Evolutionary conservation across 345 rosid genomes (phyloP).

Genomic region (Hibiscus mutabilis): DNA sequence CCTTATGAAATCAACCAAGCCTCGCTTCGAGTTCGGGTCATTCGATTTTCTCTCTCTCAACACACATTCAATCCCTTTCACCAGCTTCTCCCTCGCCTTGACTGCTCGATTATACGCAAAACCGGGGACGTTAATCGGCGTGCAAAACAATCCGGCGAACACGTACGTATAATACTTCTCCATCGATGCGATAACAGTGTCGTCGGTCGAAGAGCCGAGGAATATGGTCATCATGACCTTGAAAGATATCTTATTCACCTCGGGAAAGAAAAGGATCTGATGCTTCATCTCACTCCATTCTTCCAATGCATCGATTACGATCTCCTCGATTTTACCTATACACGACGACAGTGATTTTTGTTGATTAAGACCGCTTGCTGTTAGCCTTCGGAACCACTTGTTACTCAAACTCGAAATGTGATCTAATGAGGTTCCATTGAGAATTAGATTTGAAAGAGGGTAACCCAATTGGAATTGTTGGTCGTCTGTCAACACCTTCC

Average conservation of each 20-base stretch:
- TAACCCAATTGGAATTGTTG: conserved; percentile 15
- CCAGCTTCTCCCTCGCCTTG: conserved; percentile 25
- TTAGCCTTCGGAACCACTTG: background rate
- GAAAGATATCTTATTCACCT: background rate
- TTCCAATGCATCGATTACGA: background rate
- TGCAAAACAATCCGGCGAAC: background rate
- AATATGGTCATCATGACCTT: background rate
- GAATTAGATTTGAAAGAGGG: background rate
- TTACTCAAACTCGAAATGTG: background rate
- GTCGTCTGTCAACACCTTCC: conserved; percentile 17
- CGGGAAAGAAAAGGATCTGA: background rate
- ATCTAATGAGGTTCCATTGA: background rate
- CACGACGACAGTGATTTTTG: background rate
- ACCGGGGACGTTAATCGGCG: background rate
- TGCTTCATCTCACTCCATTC: background rate
- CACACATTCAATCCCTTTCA: background rate
- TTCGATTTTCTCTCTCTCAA: background rate
- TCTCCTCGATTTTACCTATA: background rate
- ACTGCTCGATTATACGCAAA: background rate
- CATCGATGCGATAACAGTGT: background rate
- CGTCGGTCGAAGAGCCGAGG: background rate
- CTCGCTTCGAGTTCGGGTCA: background rate
- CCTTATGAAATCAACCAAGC: conserved; percentile 21
- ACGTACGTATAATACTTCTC: background rate
- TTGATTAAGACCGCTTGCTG: background rate